Percentiles rank a stretch among this genome's conserved stretches.
phyloP scores from a whole-genome alignment of 2,329 filamentous ascomycete genomes.

The Gliomastix tumulicola region DNA sequence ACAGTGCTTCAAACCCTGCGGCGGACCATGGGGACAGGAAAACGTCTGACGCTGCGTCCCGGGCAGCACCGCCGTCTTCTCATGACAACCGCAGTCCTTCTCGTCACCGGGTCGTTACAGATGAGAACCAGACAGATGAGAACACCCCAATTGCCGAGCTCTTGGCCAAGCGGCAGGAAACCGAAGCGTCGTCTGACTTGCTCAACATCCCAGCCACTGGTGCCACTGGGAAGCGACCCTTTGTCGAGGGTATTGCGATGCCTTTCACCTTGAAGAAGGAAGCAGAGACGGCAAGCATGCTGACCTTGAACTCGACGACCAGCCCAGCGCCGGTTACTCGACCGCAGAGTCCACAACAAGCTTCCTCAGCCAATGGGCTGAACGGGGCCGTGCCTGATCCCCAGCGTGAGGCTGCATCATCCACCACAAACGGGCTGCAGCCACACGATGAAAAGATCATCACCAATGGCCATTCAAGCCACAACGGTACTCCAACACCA shows the following conservation, averaged over 20 bases:
- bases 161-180: slow-evolving; percentile 30
- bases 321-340: slow-evolving; percentile 19
- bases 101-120: slow-evolving; percentile 36
- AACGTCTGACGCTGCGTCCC: slow-evolving; percentile 29
- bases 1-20: too few species aligned
- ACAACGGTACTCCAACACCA: too few species aligned
- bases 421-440: too few species aligned
- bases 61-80: slow-evolving; percentile 18
- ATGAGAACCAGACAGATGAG: slow-evolving; percentile 42
- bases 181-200: slow-evolving; percentile 25
- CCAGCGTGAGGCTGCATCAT: too few species aligned
- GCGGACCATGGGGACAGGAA: too few species aligned
- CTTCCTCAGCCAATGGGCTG: too few species aligned
- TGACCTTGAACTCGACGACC: slow-evolving; percentile 48
- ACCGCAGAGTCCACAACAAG: slow-evolving; percentile 21
- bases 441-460: too few species aligned
- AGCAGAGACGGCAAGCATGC: slow-evolving; percentile 61
- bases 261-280: slow-evolving; percentile 64
- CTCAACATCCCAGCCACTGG: slow-evolving; percentile 38
- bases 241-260: slow-evolving; percentile 62
- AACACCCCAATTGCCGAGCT: slow-evolving; percentile 35
- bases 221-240: slow-evolving; percentile 55
- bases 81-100: slow-evolving; percentile 29
- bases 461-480: background rate
- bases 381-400: too few species aligned